Percentiles rank a stretch among this genome's conserved stretches.
phyloP scores from a whole-genome alignment of 768 basidiomycete species.

The Daedaleopsis sinensis region DNA sequence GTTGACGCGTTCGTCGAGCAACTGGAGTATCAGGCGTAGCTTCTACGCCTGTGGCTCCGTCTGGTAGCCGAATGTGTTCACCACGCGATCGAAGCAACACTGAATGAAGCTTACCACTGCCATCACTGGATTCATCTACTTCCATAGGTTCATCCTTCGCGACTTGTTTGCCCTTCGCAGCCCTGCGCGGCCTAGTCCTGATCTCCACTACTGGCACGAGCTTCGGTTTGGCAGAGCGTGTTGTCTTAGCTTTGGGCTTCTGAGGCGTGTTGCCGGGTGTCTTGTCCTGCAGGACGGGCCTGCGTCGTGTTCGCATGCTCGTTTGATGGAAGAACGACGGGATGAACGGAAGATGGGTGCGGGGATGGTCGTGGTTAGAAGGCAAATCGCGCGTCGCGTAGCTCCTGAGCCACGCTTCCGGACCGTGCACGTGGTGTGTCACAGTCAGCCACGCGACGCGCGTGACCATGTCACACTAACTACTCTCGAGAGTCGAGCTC shows the following conservation, averaged over 20 bases:
- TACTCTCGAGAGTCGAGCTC: too few relatives aligned
- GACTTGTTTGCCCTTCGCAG: neutral
- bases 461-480: too few relatives aligned
- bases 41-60: neutral
- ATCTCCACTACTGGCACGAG: slow-evolving; percentile 20
- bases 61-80: neutral
- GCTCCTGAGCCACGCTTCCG: neutral
- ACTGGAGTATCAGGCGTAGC: neutral
- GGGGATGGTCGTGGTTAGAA: neutral
- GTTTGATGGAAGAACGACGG: neutral
- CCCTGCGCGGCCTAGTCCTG: slow-evolving; percentile 5
- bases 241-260: slow-evolving; percentile 6
- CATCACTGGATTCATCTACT: neutral
- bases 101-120: neutral
- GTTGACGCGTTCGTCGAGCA: neutral
- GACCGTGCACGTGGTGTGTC: too few relatives aligned
- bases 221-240: slow-evolving; percentile 8
- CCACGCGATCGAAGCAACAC: neutral
- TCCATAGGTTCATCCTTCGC: neutral
- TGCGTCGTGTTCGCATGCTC: slow-evolving; percentile 19
- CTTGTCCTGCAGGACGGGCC: slow-evolving; percentile 26
- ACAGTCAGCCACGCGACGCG: too few relatives aligned
- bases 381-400: neutral
- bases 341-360: neutral
- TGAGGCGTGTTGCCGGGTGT: slow-evolving; percentile 31